These are phyloP conservation scores for Globisporangium camurandrum DNA, from an alignment of 352 stramenopile species.

Conservation along the genomic window DNA sequence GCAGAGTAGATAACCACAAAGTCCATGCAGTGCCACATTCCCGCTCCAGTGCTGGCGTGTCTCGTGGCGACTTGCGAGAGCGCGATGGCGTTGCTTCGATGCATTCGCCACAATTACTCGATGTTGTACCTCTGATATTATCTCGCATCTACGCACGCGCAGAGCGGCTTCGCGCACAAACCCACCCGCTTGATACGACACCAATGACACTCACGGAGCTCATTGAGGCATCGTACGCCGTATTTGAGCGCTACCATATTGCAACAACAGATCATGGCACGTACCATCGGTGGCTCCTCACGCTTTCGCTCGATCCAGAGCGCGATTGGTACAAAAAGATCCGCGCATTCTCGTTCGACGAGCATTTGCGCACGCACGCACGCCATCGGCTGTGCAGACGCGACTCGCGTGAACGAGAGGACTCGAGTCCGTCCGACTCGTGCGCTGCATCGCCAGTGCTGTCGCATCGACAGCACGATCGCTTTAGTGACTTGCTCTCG, in stretches of 20 bases:
- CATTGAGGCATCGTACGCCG: slow-evolving; percentile 40
- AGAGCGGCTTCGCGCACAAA: slow-evolving; percentile 13
- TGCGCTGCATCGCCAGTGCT: no score
- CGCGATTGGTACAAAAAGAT: slow-evolving; percentile 55
- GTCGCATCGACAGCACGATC: slow-evolving; percentile 14
- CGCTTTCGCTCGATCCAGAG: slow-evolving; percentile 46
- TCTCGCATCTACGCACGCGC: slow-evolving; percentile 41
- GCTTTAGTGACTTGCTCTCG: slow-evolving; percentile 38
- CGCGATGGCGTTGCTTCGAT: background rate
- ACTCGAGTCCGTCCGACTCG: no score
- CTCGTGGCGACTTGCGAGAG: no score
- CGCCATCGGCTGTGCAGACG: slow-evolving; percentile 5
- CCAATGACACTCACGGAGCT: slow-evolving; percentile 54
- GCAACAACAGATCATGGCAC: slow-evolving; percentile 30
- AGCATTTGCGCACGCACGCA: slow-evolving; percentile 12
- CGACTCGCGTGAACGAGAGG: no score
- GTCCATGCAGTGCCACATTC: background rate
- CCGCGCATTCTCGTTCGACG: slow-evolving; percentile 17
- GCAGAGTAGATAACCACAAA: background rate
- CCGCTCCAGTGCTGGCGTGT: background rate
- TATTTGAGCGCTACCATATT: slow-evolving; percentile 47
- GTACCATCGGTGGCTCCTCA: slow-evolving; percentile 49
- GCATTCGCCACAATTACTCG: background rate
- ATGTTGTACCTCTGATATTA: slow-evolving; percentile 28
- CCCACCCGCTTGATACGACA: background rate